A percentile compares a stretch with the other conserved stretches of the same genome.
Evolutionary conservation across 495 filamentous ascomycete species (phyloP).

Genomic region (Clavariopsis aquatica): DNA sequence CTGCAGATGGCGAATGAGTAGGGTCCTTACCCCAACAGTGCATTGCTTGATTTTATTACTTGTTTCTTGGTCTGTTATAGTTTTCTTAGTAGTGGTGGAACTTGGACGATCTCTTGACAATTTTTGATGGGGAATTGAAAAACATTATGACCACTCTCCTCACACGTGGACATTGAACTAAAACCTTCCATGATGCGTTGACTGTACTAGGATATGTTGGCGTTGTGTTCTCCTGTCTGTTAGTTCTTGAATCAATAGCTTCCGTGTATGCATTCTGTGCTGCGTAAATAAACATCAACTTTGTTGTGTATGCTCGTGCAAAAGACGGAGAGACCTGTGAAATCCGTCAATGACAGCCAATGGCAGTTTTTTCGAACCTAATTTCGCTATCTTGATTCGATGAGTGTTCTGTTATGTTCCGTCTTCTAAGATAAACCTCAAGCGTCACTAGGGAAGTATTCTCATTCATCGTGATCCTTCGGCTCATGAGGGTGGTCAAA

Average conservation of each 20-base stretch:
- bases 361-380: conserved; percentile 60
- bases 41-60: conserved; percentile 60
- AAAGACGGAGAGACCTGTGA: no score
- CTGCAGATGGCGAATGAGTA: conserved; percentile 33
- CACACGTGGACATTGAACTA: conserved; percentile 55
- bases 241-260: conserved; percentile 60
- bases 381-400: conserved; percentile 66
- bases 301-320: neutral
- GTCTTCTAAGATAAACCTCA: conserved; percentile 49
- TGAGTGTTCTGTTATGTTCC: conserved; percentile 63
- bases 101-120: neutral
- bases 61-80: conserved; percentile 58
- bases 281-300: conserved; percentile 46
- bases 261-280: conserved; percentile 59
- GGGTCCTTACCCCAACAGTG: conserved; percentile 57
- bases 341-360: neutral
- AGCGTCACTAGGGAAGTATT: conserved; percentile 62
- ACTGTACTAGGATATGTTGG: conserved; percentile 47
- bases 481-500: conserved; percentile 69
- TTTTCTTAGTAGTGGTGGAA: conserved; percentile 54
- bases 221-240: conserved; percentile 60
- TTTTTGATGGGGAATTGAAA: neutral
- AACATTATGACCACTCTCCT: conserved; percentile 64
- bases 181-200: conserved; percentile 43
- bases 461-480: conserved; percentile 62